Base-by-base conservation (phyloP, 2,329 filamentous ascomycete genomes). In the Fusarium sp. region DNA sequence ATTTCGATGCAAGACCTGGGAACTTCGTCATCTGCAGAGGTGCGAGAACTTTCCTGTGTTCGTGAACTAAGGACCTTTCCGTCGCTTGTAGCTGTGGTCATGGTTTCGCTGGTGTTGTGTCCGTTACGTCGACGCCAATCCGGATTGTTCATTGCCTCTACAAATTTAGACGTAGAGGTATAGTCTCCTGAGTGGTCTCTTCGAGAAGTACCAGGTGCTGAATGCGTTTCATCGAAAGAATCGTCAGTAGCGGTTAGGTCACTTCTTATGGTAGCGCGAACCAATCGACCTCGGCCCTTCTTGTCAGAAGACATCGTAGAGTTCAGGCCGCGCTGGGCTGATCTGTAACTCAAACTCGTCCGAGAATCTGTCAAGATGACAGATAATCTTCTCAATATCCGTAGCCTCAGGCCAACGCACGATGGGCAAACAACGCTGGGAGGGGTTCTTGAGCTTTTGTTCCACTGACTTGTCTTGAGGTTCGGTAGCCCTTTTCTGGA, bases 131-230 rank as follows among this genome's bases (percentile, higher is more conserved):
- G 72, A 25, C 74, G 71, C 74, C 74, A 76, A 44, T 76, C 67
- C 13, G 73, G 73, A 25, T 76, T 75, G 21, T 68, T 73, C 70
- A 76, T 71, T 21, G 74, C 74, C 54, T 74, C 70, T 8, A 55
- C 45, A 35, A 71, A 69, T 37, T 69, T 73, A 23, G 66, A 69
- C 21, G 36, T 50, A 7, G 46, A 8, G 10, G 49, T 56, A 6
- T 56, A 41, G 2, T 72, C 71, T 9, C 65, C 69, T 11, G 54
- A 55, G 15, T 57, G 32, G 2, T 69, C 58, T 39, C 47, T 58
- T 9, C 63, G 48, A 10, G 36, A 31, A 19, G 36, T 9, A 33
- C 32, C 23, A 13, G 55, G 42, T 5, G 31, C 38, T 4, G 58
- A 57, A 13, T 38, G 25, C 6, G 31, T 53, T 17, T 67, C 68